These are phyloP conservation scores for Exophiala phaeomuriformis DNA, from an alignment of 2,329 filamentous ascomycete genomes.

Conservation along the genomic window DNA sequence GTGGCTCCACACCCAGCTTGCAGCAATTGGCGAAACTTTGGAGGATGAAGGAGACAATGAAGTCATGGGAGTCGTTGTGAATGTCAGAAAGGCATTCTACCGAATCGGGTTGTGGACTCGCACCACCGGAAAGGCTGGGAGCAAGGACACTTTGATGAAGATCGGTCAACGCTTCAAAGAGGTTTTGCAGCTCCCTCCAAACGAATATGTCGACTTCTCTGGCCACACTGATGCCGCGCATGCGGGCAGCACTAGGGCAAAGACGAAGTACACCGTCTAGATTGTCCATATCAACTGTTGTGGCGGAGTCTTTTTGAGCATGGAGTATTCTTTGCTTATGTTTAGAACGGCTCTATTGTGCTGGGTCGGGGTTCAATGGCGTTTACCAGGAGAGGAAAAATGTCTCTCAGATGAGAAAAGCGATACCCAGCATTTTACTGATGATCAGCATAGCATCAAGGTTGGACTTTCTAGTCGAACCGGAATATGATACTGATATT, in stretches of 20 bases:
- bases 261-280: constrained; percentile 86
- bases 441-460: constrained; percentile 20
- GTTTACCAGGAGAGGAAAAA: constrained; percentile 8
- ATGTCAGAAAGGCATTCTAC: constrained; percentile 97
- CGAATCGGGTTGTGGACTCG: constrained; percentile 96
- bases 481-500: constrained; percentile 10
- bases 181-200: constrained; percentile 68
- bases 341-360: background rate
- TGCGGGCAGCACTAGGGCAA: constrained; percentile 86
- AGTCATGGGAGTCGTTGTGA: constrained; percentile 96
- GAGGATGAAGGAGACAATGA: constrained; percentile 90
- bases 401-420: constrained; percentile 7
- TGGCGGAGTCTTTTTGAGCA: constrained; percentile 1
- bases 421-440: constrained; percentile 20
- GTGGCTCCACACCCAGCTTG: constrained; percentile 95
- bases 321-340: constrained; percentile 1
- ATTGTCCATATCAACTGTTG: background rate
- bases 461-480: constrained; percentile 3
- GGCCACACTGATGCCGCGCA: constrained; percentile 93
- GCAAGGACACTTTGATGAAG: constrained; percentile 71
- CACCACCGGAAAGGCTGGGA: constrained; percentile 84
- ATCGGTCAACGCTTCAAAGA: constrained; percentile 93
- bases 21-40: constrained; percentile 93
- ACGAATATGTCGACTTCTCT: constrained; percentile 84
- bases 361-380: constrained; percentile 11